Evolutionary conservation across 2,329 filamentous ascomycete genomes (phyloP), one percentile per base, ranked within the genome.

Genomic region (Fusarium verrucosum): DNA sequence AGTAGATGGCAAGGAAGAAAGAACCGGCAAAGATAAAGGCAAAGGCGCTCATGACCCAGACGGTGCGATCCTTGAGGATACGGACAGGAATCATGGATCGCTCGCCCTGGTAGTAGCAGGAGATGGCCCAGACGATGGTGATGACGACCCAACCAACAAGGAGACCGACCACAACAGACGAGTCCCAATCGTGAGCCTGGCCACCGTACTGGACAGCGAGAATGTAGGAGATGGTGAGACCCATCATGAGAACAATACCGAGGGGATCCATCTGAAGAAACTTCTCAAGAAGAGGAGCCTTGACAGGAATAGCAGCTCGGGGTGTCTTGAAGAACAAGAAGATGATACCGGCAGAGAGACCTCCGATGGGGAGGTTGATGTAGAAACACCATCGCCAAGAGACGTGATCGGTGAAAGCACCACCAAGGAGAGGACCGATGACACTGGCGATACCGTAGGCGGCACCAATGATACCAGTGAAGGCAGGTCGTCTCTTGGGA

Each of bases 161-260:
- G 5, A 79, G 76, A 5, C 79, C 80, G 42, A 83, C 76, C 35
- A 83, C 77, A 14, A 70, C 52, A 23, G 75, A 74, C 0, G 73
- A 75, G 53, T 74, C 73, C 82, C 82, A 85, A 13, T 75, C 43
- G 47, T 82, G 74, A 0, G 75, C 75, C 25, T 76, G 73, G 5
- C 82, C 82, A 45, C 80, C 82, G 71, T 79, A 83, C 66, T 83
- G 80, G 2, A 84, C 72, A 17, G 80, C 81, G 5, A 83, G 75
- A 45, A 84, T 74, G 62, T 79, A 77, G 65, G 74, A 72, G 70
- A 83, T 64, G 72, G 78, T 73, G 69, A 75, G 71, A 63, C 74
- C 74, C 78, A 85, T 80, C 38, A 85, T 71, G 32, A 83, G 66
- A 19, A 77, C 70, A 7, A 78, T 75, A 3, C 82, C 83, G 3